Base-by-base conservation (phyloP, 805 yeast species). In the Torulaspora delbrueckii region DNA sequence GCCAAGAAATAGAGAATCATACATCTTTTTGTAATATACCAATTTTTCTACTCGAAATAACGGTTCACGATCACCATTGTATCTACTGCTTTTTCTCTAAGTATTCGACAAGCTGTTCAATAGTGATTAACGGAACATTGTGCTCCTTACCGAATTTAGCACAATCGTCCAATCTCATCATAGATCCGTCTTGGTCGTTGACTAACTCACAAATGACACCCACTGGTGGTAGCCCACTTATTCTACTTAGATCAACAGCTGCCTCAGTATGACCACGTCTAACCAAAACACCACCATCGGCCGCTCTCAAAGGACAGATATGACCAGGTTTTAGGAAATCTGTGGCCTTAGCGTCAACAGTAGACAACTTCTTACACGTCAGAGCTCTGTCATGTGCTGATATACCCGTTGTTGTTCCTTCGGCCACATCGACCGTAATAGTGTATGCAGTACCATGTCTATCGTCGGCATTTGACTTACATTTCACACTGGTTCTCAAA, bases 241-340 rank as follows among this genome's bases (percentile, higher is more conserved):
- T 72, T 58, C 71, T 70, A 62, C 96, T 82, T 52, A 93, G 73
- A 62, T 91, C 96, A 7, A 93, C 95, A 23, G 88, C 89, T 13
- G 99, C 98, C 70, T 93, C 99, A 8, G 99, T 93, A 65, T 93
- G 99, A 12, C 99, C 99, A 47, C 86, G 74, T 73, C 99, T 84
- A 40, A 71, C 69, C 46, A 81, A 71, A 46, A 93, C 79, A 42
- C 95, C 82, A 1, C 96, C 96, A 19, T 85, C 85, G 16, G 76
- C 85, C 2, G 98, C 98, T 56, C 98, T 77, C 57, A 93, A 74
- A 2, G 99, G 99, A 53, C 91, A 79, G 25, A 93, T 72, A 62
- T 93, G 99, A 13, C 99, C 99, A 0, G 99, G 99, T 58, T 85
- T 80, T 62, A 86, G 70, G 62, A 93, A 86, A 48, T 87, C 90